Evolutionary conservation across 768 basidiomycete genomes (phyloP).

Genomic region (Suillus spraguei): DNA sequence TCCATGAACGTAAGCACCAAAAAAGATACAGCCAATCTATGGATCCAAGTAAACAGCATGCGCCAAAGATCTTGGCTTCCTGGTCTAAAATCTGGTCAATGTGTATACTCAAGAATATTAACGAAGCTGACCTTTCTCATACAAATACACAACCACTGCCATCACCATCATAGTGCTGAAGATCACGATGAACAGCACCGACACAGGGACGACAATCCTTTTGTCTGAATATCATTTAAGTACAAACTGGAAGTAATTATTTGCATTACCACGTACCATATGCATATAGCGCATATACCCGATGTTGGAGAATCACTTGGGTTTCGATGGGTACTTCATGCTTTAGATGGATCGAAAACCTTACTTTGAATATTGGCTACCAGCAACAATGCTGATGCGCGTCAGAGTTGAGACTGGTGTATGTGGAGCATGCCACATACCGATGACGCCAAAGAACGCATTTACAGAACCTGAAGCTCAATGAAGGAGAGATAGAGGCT

Average conservation of each 20-base stretch:
- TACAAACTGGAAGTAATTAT: too few relatives aligned
- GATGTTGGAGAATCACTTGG: constrained; percentile 12
- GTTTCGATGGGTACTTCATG: neutral
- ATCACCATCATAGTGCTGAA: constrained; percentile 9
- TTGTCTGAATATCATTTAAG: constrained; percentile 1
- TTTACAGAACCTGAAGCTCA: constrained; percentile 3
- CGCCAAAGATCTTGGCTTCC: constrained; percentile 5
- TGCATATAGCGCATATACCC: constrained; percentile 9
- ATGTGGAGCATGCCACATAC: neutral
- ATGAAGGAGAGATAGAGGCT: neutral
- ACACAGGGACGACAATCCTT: constrained; percentile 9
- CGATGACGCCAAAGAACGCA: constrained; percentile 1
- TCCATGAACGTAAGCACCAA: constrained; percentile 1
- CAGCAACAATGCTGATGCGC: neutral
- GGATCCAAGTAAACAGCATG: constrained; percentile 5
- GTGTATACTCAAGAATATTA: neutral
- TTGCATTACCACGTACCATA: constrained; percentile 4
- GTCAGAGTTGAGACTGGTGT: neutral
- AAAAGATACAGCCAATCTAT: constrained; percentile 13
- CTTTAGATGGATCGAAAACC: neutral
- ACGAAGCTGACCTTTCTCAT: constrained; percentile 6
- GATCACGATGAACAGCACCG: constrained; percentile 1
- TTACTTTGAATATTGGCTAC: constrained; percentile 11
- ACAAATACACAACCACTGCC: constrained; percentile 4
- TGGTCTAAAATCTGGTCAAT: constrained; percentile 1